Base-by-base conservation (phyloP, 2,329 filamentous ascomycete genomes). In the Knufia fluminis region DNA sequence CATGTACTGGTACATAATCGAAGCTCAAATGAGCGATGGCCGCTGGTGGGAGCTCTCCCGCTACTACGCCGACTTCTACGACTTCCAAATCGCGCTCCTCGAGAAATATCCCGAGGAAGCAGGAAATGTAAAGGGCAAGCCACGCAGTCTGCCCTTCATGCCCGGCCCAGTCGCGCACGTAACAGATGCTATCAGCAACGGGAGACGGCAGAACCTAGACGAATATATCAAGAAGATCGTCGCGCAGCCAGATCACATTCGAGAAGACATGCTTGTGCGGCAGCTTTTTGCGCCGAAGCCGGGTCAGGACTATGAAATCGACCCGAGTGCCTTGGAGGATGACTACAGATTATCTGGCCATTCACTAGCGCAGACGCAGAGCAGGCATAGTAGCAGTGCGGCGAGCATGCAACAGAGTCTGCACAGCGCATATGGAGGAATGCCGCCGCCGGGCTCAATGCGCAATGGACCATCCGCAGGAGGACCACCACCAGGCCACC, bases 1-100 rank as follows among this genome's bases (percentile, higher is more conserved):
- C 59, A 96, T 96, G 66, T 97, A 97, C 68, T 97, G 92, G 88
- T 98, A 97, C 62, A 86, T 96, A 48, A 91, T 98, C 52, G 90
- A 96, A 66, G 88, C 86, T 20, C 78, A 83, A 60, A 79, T 97
- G 66, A 88, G 95, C 62, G 90, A 97, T 63, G 90, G 89, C 42
- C 79, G 86, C 41, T 83, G 86, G 62, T 97, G 90, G 89, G 90
- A 96, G 64, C 72, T 98, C 44, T 91, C 88, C 33, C 82, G 92
- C 55, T 92, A 94, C 63, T 98, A 98, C 63, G 89, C 97, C 66
- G 92, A 97, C 70, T 98, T 98, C 64, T 98, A 97, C 69, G 92
- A 97, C 66, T 91, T 97, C 66, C 92, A 98, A 66, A 97, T 97
- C 62, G 87, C 89, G 26, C 80, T 98, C 7, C 79, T 98, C 43